Conservation (phyloP, 2,329 filamentous ascomycete species). For the Cladophialophora psammophila region DNA sequence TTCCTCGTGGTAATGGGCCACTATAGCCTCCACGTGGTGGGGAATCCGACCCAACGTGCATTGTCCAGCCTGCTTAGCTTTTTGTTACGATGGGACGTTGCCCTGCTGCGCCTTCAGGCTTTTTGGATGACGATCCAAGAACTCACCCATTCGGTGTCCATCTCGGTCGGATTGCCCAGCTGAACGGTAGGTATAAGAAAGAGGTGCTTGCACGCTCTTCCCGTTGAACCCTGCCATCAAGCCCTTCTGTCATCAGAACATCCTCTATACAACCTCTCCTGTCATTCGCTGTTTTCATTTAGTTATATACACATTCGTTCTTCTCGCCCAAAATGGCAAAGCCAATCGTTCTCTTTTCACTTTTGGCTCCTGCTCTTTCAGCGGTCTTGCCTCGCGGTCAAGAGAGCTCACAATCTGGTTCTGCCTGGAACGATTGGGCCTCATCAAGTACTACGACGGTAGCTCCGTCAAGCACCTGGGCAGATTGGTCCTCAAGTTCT, state of each 20-base stretch:
- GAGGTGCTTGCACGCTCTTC: not conserved
- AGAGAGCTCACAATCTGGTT: constrained; percentile 4
- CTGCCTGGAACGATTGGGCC: constrained; percentile 9
- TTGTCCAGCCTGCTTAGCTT: constrained; percentile 3
- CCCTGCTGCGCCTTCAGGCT: constrained; percentile 18
- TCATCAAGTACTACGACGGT: constrained; percentile 8
- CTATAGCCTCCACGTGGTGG: constrained; percentile 2
- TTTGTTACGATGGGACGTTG: constrained; percentile 13
- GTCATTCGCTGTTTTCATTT: constrained; percentile 21
- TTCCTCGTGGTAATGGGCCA: not conserved
- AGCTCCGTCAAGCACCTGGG: constrained; percentile 9
- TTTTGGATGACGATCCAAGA: constrained; percentile 10
- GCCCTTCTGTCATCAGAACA: too few relatives aligned
- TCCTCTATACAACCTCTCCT: constrained; percentile 6
- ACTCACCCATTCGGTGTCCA: not conserved
- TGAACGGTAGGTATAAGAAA: constrained; percentile 20
- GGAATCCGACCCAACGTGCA: not conserved
- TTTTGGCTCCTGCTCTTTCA: constrained; percentile 30
- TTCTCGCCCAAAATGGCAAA: constrained; percentile 29
- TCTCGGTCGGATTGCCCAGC: not conserved
- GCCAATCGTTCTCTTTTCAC: constrained; percentile 34
- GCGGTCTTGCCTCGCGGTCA: constrained; percentile 30
- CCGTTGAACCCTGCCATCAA: not conserved
- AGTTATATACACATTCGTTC: constrained; percentile 27
- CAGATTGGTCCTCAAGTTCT: not conserved